These are phyloP conservation scores for Solanum clarkiae DNA, from an alignment of 257 asterid species.

Conservation along the genomic window DNA sequence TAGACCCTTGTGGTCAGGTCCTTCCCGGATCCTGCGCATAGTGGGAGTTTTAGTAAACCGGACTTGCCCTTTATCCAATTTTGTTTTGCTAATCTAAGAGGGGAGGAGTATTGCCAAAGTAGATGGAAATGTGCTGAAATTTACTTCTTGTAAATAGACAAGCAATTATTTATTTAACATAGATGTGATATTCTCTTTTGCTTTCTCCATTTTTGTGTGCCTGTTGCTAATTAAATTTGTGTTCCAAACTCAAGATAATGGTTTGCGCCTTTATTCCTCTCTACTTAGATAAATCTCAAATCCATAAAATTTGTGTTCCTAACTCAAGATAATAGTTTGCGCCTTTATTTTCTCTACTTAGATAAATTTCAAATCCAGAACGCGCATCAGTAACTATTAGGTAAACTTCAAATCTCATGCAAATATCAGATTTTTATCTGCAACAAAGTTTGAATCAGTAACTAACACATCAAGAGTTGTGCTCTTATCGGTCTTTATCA, in stretches of 20 bases:
- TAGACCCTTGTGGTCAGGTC: no score
- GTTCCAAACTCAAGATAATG: not conserved
- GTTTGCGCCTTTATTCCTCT: no score
- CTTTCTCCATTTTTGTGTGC: not conserved
- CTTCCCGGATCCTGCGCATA: fast-evolving
- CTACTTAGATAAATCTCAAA: no score
- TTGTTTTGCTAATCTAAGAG: not conserved
- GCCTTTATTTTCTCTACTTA: no score
- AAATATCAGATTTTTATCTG: not conserved
- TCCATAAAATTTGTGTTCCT: not conserved
- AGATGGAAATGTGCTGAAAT: not conserved
- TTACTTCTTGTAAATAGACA: not conserved
- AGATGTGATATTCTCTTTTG: not conserved
- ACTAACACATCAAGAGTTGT: not conserved
- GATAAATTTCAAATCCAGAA: no score
- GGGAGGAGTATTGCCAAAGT: not conserved
- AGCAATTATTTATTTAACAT: not conserved
- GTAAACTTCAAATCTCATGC: not conserved
- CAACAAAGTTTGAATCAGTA: not conserved
- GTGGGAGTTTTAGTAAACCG: no score
- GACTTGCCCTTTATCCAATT: not conserved
- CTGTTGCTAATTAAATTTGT: not conserved
- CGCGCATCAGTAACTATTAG: not conserved
- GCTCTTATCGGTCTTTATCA: not conserved
- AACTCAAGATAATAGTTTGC: no score